phyloP scores from a whole-genome alignment of 495 filamentous ascomycete genomes.

The Astrothelium macrocarpum region DNA sequence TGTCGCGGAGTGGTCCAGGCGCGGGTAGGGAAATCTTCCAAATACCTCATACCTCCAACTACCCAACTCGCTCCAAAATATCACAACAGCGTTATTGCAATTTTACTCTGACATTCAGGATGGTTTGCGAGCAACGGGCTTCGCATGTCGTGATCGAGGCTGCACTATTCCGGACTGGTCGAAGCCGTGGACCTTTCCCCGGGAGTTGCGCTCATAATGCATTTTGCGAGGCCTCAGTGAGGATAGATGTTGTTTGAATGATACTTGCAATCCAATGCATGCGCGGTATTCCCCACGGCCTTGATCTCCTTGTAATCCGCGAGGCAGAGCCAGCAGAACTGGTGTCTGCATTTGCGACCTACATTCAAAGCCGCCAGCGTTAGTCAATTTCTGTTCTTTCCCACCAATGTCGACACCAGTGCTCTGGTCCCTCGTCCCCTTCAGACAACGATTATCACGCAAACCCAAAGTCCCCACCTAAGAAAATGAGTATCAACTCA shows the following conservation, averaged over 20 bases:
- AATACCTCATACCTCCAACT: background rate
- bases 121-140: too few species aligned
- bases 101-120: too few species aligned
- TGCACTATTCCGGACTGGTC: too few species aligned
- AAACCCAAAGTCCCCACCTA: background rate
- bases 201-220: too few species aligned
- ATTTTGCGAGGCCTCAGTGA: background rate
- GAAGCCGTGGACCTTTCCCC: too few species aligned
- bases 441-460: background rate
- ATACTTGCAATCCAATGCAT: slow-evolving; percentile 18
- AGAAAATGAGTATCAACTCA: slow-evolving; percentile 14
- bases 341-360: slow-evolving; percentile 23
- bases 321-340: slow-evolving; percentile 29
- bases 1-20: background rate
- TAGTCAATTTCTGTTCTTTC: background rate
- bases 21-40: background rate
- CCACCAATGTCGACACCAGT: background rate
- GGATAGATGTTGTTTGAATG: slow-evolving; percentile 14
- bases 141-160: too few species aligned
- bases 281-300: slow-evolving; percentile 20
- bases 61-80: too few species aligned
- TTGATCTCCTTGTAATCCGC: slow-evolving; percentile 16
- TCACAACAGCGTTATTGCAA: too few species aligned
- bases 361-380: background rate
- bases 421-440: too few species aligned